Percentiles rank a stretch among this genome's conserved stretches.
These are phyloP conservation scores for Metarhizium album DNA, from an alignment of 2,329 filamentous ascomycete species.

Conservation along the genomic window DNA sequence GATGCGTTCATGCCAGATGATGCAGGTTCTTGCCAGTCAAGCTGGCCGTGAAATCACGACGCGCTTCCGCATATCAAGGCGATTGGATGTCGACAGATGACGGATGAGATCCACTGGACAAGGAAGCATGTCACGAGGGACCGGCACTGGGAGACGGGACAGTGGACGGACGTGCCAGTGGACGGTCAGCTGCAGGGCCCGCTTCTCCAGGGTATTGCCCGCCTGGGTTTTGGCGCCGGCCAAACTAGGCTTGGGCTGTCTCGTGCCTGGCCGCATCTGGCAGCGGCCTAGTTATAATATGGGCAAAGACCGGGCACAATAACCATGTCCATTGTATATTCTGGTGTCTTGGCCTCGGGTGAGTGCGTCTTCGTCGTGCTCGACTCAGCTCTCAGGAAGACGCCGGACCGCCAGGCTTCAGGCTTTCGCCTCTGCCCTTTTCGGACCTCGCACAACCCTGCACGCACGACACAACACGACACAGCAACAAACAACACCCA, in stretches of 20 bases:
- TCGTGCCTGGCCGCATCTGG: conserved; percentile 3
- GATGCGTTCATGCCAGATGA: background rate
- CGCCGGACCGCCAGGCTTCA: background rate
- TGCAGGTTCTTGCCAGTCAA: background rate
- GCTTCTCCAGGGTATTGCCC: background rate
- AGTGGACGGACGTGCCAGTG: too few relatives aligned
- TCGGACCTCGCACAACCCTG: background rate
- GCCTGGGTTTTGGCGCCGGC: background rate
- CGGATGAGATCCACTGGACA: background rate
- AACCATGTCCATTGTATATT: background rate
- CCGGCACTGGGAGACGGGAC: background rate
- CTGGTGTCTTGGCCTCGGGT: background rate
- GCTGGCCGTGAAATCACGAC: background rate
- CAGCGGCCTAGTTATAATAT: background rate
- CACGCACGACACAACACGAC: background rate
- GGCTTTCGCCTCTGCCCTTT: background rate
- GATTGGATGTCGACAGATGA: background rate
- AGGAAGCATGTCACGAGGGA: background rate
- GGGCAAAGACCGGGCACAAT: background rate
- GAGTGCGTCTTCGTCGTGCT: background rate
- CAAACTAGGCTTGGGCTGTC: background rate
- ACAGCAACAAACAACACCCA: background rate
- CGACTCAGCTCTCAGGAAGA: background rate
- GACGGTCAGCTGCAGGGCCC: background rate
- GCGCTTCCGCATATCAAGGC: background rate